A percentile compares a stretch with the other conserved stretches of the same genome.
These are phyloP conservation scores for Auricularia heimuer DNA, from an alignment of 768 basidiomycete genomes.

Conservation along the genomic window DNA sequence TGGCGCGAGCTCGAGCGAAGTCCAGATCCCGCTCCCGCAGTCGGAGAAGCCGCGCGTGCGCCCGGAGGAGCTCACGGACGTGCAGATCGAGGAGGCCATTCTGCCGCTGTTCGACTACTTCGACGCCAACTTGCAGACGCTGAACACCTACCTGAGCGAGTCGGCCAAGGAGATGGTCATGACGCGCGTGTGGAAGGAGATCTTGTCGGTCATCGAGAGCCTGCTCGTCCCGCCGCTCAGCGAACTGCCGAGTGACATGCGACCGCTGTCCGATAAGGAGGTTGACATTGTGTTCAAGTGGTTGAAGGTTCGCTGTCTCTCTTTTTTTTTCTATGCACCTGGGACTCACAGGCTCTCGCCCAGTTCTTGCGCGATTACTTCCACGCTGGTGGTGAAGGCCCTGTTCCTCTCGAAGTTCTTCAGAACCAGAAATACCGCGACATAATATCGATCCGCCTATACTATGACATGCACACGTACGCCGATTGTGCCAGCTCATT, in stretches of 20 bases:
- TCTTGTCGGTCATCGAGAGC: conserved; percentile 74
- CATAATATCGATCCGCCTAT: conserved; percentile 77
- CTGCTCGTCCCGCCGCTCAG: conserved; percentile 86
- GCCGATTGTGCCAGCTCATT: conserved; percentile 18
- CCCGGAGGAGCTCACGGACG: conserved; percentile 77
- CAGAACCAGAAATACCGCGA: conserved; percentile 96
- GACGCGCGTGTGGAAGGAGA: conserved; percentile 92
- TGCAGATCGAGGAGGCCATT: conserved; percentile 91
- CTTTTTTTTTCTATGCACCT: conserved; percentile 2
- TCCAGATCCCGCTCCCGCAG: conserved; percentile 65
- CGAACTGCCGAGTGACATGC: conserved; percentile 80
- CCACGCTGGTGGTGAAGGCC: conserved; percentile 87
- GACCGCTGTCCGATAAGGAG: conserved; percentile 87
- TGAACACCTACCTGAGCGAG: conserved; percentile 81
- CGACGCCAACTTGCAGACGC: conserved; percentile 81
- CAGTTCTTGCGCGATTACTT: conserved; percentile 94
- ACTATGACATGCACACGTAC: conserved; percentile 93
- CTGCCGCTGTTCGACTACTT: conserved; percentile 91
- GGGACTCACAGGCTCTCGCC: not conserved
- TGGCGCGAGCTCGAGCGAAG: conserved; percentile 52
- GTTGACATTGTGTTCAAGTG: conserved; percentile 99
- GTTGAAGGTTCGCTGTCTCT: conserved; percentile 62
- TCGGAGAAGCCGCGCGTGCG: conserved; percentile 69
- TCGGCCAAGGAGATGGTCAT: conserved; percentile 87
- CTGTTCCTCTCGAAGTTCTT: conserved; percentile 72